Percentiles rank a stretch among this genome's conserved stretches.
Evolutionary conservation across 208 protist species (phyloP).

Genomic region (Trichomonas vaginalis): DNA sequence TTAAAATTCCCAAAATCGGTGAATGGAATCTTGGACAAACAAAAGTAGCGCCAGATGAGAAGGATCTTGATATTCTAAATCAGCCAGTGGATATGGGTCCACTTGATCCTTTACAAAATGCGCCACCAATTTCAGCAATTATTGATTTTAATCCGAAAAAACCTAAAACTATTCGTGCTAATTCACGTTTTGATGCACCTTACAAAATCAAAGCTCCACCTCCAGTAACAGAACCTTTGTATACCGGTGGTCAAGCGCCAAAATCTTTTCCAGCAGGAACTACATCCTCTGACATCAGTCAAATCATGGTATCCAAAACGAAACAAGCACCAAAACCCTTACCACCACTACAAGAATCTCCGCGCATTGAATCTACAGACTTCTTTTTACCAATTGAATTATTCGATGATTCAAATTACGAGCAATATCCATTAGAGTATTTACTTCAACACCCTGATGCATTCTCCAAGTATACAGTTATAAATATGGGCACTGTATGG

Average conservation of each 20-base stretch:
- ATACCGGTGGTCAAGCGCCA: not conserved
- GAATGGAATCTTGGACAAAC: not conserved
- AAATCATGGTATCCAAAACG: not conserved
- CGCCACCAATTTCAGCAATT: not conserved
- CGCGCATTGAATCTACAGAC: too few relatives aligned
- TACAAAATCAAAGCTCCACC: not conserved
- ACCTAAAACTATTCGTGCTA: not conserved
- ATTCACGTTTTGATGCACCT: not conserved
- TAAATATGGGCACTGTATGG: not conserved
- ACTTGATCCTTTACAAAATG: not conserved
- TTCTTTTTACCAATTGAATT: slow-evolving; percentile 5
- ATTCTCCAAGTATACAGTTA: not conserved
- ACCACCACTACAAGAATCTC: not conserved
- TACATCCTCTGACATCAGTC: not conserved
- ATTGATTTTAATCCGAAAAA: not conserved
- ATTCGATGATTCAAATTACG: slow-evolving; percentile 13
- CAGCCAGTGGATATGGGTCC: not conserved
- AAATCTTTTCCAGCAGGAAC: not conserved
- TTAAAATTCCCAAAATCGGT: not conserved
- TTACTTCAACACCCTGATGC: not conserved
- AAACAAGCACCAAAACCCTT: not conserved
- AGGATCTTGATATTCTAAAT: not conserved
- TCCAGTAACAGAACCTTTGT: not conserved
- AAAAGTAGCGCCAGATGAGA: not conserved
- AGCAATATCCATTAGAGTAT: not conserved